Evolutionary conservation across 805 yeast species (phyloP).

Genomic region (Candida insectalens): DNA sequence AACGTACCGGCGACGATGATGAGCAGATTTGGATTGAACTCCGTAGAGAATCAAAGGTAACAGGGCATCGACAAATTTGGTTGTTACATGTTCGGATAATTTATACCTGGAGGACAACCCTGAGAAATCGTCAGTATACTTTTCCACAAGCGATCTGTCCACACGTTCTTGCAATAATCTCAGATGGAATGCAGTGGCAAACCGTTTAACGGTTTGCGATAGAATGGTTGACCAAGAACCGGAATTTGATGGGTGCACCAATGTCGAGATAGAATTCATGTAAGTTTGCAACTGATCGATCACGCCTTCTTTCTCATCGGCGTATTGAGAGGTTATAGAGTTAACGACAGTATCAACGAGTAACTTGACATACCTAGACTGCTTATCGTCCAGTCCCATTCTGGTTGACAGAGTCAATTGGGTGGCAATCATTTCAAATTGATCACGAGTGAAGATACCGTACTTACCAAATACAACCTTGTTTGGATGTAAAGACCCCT

Average conservation of each 20-base stretch:
- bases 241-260: slow-evolving; percentile 85
- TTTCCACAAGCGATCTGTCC: slow-evolving; percentile 18
- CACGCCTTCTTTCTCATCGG: slow-evolving; percentile 33
- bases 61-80: slow-evolving; percentile 27
- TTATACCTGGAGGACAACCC: slow-evolving; percentile 16
- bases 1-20: slow-evolving; percentile 48
- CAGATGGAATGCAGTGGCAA: slow-evolving; percentile 51
- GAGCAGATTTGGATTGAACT: slow-evolving; percentile 62
- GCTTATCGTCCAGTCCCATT: slow-evolving; percentile 15
- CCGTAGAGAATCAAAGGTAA: slow-evolving; percentile 55
- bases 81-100: slow-evolving; percentile 13
- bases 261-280: slow-evolving; percentile 65
- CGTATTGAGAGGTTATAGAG: slow-evolving; percentile 46
- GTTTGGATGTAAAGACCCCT: slow-evolving; percentile 22
- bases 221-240: slow-evolving; percentile 81
- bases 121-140: slow-evolving; percentile 15
- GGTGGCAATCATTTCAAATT: slow-evolving; percentile 51
- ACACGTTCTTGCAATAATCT: slow-evolving; percentile 42
- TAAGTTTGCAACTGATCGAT: slow-evolving; percentile 44
- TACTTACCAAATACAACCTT: slow-evolving; percentile 32
- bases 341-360: slow-evolving; percentile 40
- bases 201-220: slow-evolving; percentile 51
- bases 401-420: slow-evolving; percentile 29
- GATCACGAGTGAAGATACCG: slow-evolving; percentile 59
- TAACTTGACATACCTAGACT: slow-evolving; percentile 17